A percentile compares a stretch with the other conserved stretches of the same genome.
These are phyloP conservation scores for Sporothrix pallida DNA, from an alignment of 2,329 filamentous ascomycete genomes.

Conservation along the genomic window DNA sequence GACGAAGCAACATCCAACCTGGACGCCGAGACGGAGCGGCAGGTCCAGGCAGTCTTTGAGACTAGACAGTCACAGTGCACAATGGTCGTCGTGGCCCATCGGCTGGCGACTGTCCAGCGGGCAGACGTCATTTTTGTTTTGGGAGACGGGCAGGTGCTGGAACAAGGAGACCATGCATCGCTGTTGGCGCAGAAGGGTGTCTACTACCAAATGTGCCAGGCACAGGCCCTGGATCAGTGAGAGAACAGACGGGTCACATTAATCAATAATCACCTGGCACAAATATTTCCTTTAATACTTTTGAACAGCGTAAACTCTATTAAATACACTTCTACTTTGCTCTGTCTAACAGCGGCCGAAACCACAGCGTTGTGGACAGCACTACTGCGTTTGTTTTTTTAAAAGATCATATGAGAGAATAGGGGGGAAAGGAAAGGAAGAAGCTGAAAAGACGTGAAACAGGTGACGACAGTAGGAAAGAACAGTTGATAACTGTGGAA, in stretches of 20 bases:
- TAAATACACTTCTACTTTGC: conserved; percentile 26
- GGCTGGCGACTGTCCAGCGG: conserved; percentile 69
- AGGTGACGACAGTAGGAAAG: background rate
- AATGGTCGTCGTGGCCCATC: conserved; percentile 71
- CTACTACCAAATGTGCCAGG: conserved; percentile 55
- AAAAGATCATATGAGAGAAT: conserved; percentile 11
- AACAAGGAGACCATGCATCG: conserved; percentile 64
- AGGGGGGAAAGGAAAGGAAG: background rate
- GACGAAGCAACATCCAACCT: conserved; percentile 37
- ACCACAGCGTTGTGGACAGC: background rate
- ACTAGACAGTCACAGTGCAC: conserved; percentile 51
- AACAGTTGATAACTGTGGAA: background rate
- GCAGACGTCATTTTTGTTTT: conserved; percentile 74
- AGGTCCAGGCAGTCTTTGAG: conserved; percentile 38
- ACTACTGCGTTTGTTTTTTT: conserved; percentile 8
- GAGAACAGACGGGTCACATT: too few species aligned
- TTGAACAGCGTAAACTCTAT: conserved; percentile 18
- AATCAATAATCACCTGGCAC: too few species aligned
- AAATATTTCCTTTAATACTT: background rate
- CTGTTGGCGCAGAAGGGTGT: conserved; percentile 55
- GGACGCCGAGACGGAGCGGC: conserved; percentile 37
- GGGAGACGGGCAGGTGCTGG: conserved; percentile 66
- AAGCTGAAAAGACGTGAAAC: background rate
- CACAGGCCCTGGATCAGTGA: conserved; percentile 36
- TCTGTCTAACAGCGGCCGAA: background rate